phyloP scores from a whole-genome alignment of 2,329 filamentous ascomycete genomes.

The Alternaria brassicae region DNA sequence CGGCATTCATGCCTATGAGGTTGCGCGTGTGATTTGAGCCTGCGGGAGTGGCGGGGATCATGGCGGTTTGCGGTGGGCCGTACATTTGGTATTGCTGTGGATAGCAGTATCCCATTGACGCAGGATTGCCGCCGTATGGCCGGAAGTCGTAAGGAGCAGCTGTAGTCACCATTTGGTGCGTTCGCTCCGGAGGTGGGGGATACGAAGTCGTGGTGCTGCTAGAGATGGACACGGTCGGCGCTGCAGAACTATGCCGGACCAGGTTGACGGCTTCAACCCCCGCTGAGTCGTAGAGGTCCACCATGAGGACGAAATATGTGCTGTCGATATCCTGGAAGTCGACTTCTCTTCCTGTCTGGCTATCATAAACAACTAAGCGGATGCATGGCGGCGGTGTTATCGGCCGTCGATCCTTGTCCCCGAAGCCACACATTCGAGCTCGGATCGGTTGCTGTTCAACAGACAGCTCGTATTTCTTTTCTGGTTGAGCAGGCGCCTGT shows the following conservation, averaged over 20 bases:
- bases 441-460: slow-evolving; percentile 91
- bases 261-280: slow-evolving; percentile 71
- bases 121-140: background rate
- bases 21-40: slow-evolving; percentile 83
- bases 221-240: slow-evolving; percentile 74
- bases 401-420: slow-evolving; percentile 95
- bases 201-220: slow-evolving; percentile 82
- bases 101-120: background rate
- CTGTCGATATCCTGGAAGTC: slow-evolving; percentile 78
- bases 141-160: slow-evolving; percentile 51
- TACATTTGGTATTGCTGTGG: background rate
- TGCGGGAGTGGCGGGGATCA: slow-evolving; percentile 43
- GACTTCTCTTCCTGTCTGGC: slow-evolving; percentile 77
- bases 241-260: slow-evolving; percentile 69
- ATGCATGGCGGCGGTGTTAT: slow-evolving; percentile 97
- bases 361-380: slow-evolving; percentile 78
- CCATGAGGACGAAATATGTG: slow-evolving; percentile 71
- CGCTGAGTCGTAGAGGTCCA: slow-evolving; percentile 71
- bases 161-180: background rate
- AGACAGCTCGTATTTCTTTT: slow-evolving; percentile 63
- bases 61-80: background rate
- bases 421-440: slow-evolving; percentile 98
- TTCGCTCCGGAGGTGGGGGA: slow-evolving; percentile 45
- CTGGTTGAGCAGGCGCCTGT: background rate
- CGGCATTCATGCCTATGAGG: slow-evolving; percentile 88